A percentile compares a stretch with the other conserved stretches of the same genome.
phyloP scores from a whole-genome alignment of 345 rosid species.

The Aquilaria yunnanensis region DNA sequence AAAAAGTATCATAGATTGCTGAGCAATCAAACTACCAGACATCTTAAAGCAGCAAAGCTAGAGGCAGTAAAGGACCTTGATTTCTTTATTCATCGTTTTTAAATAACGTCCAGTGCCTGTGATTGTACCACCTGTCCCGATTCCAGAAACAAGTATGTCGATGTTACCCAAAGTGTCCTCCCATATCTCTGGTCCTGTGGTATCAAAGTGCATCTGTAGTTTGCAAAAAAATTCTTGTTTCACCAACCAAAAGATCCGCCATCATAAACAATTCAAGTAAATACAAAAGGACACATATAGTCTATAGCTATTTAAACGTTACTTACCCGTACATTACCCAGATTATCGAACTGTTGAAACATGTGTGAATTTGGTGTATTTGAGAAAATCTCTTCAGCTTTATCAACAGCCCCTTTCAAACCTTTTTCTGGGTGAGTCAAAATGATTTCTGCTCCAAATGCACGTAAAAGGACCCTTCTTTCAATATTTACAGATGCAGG shows the following conservation, averaged over 20 bases:
- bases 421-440: slow-evolving; percentile 87
- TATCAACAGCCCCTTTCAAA: slow-evolving; percentile 75
- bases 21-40: background rate
- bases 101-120: slow-evolving; percentile 81
- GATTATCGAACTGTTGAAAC: slow-evolving; percentile 81
- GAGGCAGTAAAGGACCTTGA: slow-evolving; percentile 38
- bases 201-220: slow-evolving; percentile 80
- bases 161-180: slow-evolving; percentile 75
- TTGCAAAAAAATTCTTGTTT: slow-evolving; percentile 7
- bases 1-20: background rate
- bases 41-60: slow-evolving; percentile 1
- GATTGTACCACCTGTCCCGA: slow-evolving; percentile 93
- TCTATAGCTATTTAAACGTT: background rate
- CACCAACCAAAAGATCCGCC: background rate
- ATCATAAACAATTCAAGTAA: background rate
- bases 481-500: slow-evolving; percentile 83
- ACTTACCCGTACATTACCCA: slow-evolving; percentile 62
- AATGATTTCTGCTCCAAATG: slow-evolving; percentile 82
- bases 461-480: slow-evolving; percentile 80
- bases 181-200: slow-evolving; percentile 97
- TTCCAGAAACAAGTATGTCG: slow-evolving; percentile 74
- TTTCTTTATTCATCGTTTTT: slow-evolving; percentile 65
- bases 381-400: slow-evolving; percentile 74
- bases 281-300: background rate
- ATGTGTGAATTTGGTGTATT: slow-evolving; percentile 64